Evolutionary conservation across 768 basidiomycete species (phyloP).

Genomic region (Xerocomus brunneocitrinus): DNA sequence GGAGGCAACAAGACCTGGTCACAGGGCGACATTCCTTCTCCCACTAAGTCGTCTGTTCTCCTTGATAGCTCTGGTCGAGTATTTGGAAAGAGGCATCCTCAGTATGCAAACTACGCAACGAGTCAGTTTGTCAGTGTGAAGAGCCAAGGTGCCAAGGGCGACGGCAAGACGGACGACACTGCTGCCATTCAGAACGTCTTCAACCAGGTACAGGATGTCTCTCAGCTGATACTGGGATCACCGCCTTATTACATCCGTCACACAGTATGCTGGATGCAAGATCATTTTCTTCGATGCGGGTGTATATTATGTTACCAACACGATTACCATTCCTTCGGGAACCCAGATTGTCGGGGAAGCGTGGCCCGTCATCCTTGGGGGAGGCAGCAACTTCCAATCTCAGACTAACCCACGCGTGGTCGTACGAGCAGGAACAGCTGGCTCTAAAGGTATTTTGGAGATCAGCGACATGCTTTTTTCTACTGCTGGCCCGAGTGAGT

Average conservation of each 20-base stretch:
- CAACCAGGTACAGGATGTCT: slow-evolving; percentile 36
- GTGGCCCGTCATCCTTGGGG: slow-evolving; percentile 45
- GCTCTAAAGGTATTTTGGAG: slow-evolving; percentile 51
- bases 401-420: slow-evolving; percentile 36
- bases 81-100: slow-evolving; percentile 59
- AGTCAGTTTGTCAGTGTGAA: slow-evolving; percentile 68
- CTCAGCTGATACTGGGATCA: no score
- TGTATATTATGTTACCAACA: slow-evolving; percentile 44
- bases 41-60: slow-evolving; percentile 50
- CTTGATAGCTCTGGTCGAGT: slow-evolving; percentile 56
- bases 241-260: not conserved
- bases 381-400: slow-evolving; percentile 41
- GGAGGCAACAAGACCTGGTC: slow-evolving; percentile 41
- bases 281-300: slow-evolving; percentile 80
- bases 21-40: slow-evolving; percentile 42
- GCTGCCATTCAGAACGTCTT: slow-evolving; percentile 57
- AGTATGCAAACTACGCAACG: slow-evolving; percentile 56
- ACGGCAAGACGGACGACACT: slow-evolving; percentile 74
- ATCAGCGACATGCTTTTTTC: slow-evolving; percentile 62
- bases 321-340: slow-evolving; percentile 46
- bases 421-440: slow-evolving; percentile 40
- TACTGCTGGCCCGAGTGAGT: slow-evolving; percentile 45
- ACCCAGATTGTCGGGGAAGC: slow-evolving; percentile 47
- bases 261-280: slow-evolving; percentile 63
- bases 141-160: slow-evolving; percentile 66